Evolutionary conservation across 2,329 filamentous ascomycete genomes (phyloP), one percentile per base, ranked within the genome.

Genomic region (Arthrobotrys sinensis): DNA sequence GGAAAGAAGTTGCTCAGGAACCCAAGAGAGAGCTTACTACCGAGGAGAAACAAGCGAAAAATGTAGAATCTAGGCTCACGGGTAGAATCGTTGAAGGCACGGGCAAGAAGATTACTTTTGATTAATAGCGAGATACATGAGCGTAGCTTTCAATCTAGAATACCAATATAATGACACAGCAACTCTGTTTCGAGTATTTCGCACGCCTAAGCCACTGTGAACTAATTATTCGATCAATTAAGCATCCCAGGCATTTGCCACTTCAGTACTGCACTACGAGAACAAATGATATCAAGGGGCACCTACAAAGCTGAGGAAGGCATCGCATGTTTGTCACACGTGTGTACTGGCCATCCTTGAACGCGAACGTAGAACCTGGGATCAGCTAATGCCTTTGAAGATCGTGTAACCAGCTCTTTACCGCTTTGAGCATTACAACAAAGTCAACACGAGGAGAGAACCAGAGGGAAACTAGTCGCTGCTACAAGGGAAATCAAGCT

Each of bases 81-180:
- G 93, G 92, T 75, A 91, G 90, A 6, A 93, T 96, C 83, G 92
- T 96, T 21, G 90, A 92, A 84, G 88, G 89, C 6, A 88, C 91
- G 80, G 94, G 94, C 70, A 93, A 91, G 85, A 97, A 96, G 87
- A 90, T 89, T 72, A 93, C 90, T 0, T 96, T 97, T 85, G 93
- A 94, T 82, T 92, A 86, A 83, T 69, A 14, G 14, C 2, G 28
- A 21, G 14, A 24, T 28, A 28, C 50, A n/a, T 28, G 5, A 45
- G n/a, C 14, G 14, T 38, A 45, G 40, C 40, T 2, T 45, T 8
- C 36, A 38, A 8, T 6, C 8, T 38, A 38, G 36, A 12, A 12
- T 12, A 38, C 36, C 36, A 12, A 38, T 8, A 6, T 12, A 38
- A 38, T 38, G 7, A 38, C 12, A 38, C 6, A 38, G 36, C 2